Conservation (phyloP, 2,329 filamentous ascomycete genomes). For the Colletotrichum liriopes region DNA sequence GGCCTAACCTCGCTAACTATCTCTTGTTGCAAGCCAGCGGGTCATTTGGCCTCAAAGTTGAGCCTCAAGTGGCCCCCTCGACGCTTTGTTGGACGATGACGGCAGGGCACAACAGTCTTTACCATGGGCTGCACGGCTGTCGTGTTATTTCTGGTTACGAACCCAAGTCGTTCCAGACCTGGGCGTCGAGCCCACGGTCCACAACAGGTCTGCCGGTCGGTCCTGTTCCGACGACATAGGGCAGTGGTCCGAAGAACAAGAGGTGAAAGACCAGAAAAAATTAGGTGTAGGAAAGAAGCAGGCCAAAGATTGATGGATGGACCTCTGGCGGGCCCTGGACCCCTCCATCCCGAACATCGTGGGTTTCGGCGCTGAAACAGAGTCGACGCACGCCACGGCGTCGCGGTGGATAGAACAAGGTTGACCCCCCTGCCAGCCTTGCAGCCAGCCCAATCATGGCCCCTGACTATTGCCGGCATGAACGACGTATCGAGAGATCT, state of each 20-base stretch:
- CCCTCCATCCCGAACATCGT: conserved; percentile 57
- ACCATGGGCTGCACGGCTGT: not conserved
- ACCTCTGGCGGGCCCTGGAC: conserved; percentile 20
- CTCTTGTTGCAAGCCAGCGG: not conserved
- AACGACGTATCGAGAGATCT: conserved; percentile 48
- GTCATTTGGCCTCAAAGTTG: not conserved
- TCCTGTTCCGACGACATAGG: conserved; percentile 16
- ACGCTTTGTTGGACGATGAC: not conserved
- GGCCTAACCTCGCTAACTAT: not conserved
- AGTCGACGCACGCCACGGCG: conserved; percentile 47
- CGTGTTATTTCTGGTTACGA: not conserved
- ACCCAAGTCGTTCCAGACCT: not conserved
- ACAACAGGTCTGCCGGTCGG: not conserved
- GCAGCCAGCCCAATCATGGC: conserved; percentile 51
- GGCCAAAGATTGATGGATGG: not conserved
- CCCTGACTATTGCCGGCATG: conserved; percentile 46
- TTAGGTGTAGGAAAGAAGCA: not conserved
- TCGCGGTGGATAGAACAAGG: conserved; percentile 40
- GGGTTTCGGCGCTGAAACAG: conserved; percentile 64
- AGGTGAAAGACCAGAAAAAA: not conserved
- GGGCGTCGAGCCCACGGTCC: not conserved
- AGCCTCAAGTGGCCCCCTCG: not conserved
- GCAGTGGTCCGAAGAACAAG: not conserved
- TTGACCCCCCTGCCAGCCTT: conserved; percentile 51
- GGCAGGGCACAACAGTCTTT: not conserved